Base-by-base conservation (phyloP, 2,329 filamentous ascomycete genomes). In the Furcasterigmium sp. region DNA sequence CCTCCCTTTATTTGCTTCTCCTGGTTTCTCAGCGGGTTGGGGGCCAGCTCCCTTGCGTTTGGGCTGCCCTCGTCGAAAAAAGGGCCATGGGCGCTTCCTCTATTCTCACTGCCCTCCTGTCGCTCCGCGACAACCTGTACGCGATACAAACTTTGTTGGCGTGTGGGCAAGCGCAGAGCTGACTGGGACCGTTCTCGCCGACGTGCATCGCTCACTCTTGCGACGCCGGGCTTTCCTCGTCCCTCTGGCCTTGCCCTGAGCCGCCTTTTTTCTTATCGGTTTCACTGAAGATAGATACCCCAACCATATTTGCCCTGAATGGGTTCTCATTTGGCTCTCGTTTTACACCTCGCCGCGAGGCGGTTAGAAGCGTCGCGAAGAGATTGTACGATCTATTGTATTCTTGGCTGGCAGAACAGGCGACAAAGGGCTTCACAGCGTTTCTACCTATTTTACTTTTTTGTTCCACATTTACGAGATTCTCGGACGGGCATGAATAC, bases 201-300 rank as follows among this genome's bases (percentile, higher is more conserved):
- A 26, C 23, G 23, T 11, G 36, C 32, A n/a, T n/a, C n/a, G n/a
- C n/a, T 26, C 8, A 36, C 32, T 41, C 30, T 40, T 26, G 23
- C 41, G 18, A 25, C 26, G 30, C 42, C 43, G 46, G 46, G 46
- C 46, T 48, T 43, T 43, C 44, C 48, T 46, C 43, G 35, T 17
- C 32, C 15, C 17, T 18, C 17, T 32, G 29, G 14, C 14, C 29
- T 32, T 32, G 29, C 14, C 29, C 29, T n/a, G n/a, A n/a, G n/a
- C n/a, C n/a, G n/a, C n/a, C n/a, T n/a, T n/a, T n/a, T n/a, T n/a
- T n/a, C 32, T 18, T 35, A 8, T 15, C 10, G 41, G 43, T 40
- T 44, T 39, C 37, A 41, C 30, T 39, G 26, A 41, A 44, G 42
- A 46, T 40, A 46, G 46, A 50, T 50, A 44, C 43, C 48, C 37